phyloP scores from a whole-genome alignment of 2,329 filamentous ascomycete species.

The Aureobasidium subglaciale region DNA sequence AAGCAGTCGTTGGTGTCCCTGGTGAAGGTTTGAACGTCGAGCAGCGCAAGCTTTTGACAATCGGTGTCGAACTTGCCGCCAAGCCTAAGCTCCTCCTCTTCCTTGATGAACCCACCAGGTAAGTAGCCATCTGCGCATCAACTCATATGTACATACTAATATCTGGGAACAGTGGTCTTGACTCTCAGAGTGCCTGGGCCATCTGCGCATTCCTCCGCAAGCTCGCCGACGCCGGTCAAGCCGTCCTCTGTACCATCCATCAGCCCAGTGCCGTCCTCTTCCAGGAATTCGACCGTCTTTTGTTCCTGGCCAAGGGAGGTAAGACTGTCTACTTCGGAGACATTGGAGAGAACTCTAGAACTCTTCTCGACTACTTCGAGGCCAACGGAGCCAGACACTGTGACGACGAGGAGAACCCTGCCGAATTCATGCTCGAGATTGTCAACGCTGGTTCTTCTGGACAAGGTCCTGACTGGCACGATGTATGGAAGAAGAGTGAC shows the following conservation, averaged over 20 bases:
- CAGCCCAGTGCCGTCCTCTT: slow-evolving; percentile 83
- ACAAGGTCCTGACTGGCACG: slow-evolving; percentile 34
- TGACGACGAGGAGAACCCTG: slow-evolving; percentile 53
- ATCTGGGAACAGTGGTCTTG: slow-evolving; percentile 50
- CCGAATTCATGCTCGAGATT: slow-evolving; percentile 65
- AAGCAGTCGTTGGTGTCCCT: slow-evolving; percentile 57
- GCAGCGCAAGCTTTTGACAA: slow-evolving; percentile 61
- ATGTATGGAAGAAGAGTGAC: slow-evolving; percentile 32
- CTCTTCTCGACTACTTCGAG: slow-evolving; percentile 55
- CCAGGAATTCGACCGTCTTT: slow-evolving; percentile 76
- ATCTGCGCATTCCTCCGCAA: slow-evolving; percentile 73
- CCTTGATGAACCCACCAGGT: slow-evolving; percentile 66
- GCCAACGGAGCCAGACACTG: slow-evolving; percentile 55
- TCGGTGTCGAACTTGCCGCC: slow-evolving; percentile 53
- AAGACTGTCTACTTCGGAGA: slow-evolving; percentile 81
- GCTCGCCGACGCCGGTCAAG: slow-evolving; percentile 71
- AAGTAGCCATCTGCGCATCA: neutral
- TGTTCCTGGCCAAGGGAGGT: slow-evolving; percentile 71
- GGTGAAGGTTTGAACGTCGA: slow-evolving; percentile 57
- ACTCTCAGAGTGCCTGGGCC: slow-evolving; percentile 66
- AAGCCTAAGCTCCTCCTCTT: slow-evolving; percentile 69
- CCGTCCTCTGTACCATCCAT: slow-evolving; percentile 85
- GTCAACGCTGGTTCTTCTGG: slow-evolving; percentile 23
- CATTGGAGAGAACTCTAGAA: slow-evolving; percentile 65
- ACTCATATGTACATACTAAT: neutral